Base-by-base conservation (phyloP, 768 basidiomycete genomes). In the Amanita rimosa region DNA sequence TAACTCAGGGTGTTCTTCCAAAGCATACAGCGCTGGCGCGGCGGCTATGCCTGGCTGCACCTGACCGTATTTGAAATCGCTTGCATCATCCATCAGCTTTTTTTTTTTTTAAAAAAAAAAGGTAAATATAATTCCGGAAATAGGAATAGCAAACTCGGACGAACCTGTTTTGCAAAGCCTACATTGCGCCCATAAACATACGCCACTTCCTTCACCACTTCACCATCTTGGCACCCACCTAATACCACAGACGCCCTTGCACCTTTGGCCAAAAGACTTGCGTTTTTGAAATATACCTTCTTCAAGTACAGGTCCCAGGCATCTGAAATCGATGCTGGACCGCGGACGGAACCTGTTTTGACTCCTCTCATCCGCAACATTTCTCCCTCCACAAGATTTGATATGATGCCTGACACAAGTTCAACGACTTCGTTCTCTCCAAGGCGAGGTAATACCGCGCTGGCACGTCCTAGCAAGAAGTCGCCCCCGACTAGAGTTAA, bases 321-420 rank as follows among this genome's bases (percentile, higher is more conserved):
- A 13, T 77, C 76, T 17, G 65, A 55, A 31, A 64, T 53, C 44
- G 55, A 61, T 48, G 51, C 57, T 46, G 65, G 64, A 16, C 63
- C 63, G 36, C 54, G 42, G 44, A 64, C 44, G 58, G 58, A 55
- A 61, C 65, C 62, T 16, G 70, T 72, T 55, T 68, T 68, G 14
- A 78, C 64, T 45, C 69, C 67, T 51, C 71, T 72, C 75, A 81
- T 79, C 66, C 88, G 85, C 67, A 96, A 66, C 37, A 98, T 84
- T 68, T 97, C 91, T 29, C 95, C 96, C 62, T 98, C 95, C n/a
- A 94, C 94, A 34, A 95, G 72, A 60, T 97, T 98, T 2, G 90
- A 81, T 48, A 99, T 86, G 51, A 97, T 90, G 58, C 82, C 85
- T 3, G 91, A 80, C 40, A 97, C 79, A 50, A 98, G 75, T 63